Percentiles rank a stretch among this genome's conserved stretches.
These are phyloP conservation scores for Endogone sp. DNA, from an alignment of 192 early-diverging fungal genomes.

Conservation along the genomic window DNA sequence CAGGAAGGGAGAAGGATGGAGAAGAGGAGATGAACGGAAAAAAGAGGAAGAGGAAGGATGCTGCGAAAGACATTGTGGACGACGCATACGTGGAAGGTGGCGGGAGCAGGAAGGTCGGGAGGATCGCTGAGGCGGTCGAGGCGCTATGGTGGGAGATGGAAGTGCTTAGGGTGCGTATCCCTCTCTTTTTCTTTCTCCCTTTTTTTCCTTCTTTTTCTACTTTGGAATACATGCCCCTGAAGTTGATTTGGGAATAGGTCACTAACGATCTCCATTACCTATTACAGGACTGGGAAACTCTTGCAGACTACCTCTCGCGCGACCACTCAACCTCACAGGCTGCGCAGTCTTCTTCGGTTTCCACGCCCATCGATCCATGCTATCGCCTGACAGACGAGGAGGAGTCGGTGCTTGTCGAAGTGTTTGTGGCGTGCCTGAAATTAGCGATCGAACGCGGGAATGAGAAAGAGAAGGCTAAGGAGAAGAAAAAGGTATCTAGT, in stretches of 20 bases:
- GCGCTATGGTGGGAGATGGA: too few relatives aligned
- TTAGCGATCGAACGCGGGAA: conserved; percentile 16
- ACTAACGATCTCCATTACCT: neutral
- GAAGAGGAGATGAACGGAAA: neutral
- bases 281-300: conserved; percentile 40
- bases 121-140: too few relatives aligned
- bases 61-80: neutral
- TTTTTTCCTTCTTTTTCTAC: too few relatives aligned
- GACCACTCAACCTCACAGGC: conserved; percentile 16
- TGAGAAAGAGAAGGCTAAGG: conserved; percentile 26
- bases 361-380: conserved; percentile 11
- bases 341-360: neutral
- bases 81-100: neutral
- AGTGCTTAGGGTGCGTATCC: too few relatives aligned
- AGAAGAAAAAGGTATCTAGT: conserved; percentile 37
- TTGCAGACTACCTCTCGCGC: conserved; percentile 43
- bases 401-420: conserved; percentile 49
- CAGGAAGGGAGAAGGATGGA: conserved; percentile 3
- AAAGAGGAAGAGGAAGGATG: neutral
- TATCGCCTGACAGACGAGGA: conserved; percentile 46
- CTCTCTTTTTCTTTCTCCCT: too few relatives aligned
- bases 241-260: too few relatives aligned
- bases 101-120: neutral
- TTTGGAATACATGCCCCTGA: neutral
- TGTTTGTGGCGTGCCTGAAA: conserved; percentile 39